Evolutionary conservation across 345 rosid genomes (phyloP), one percentile per base, ranked within the genome.

Genomic region (Odontarrhena argentea): DNA sequence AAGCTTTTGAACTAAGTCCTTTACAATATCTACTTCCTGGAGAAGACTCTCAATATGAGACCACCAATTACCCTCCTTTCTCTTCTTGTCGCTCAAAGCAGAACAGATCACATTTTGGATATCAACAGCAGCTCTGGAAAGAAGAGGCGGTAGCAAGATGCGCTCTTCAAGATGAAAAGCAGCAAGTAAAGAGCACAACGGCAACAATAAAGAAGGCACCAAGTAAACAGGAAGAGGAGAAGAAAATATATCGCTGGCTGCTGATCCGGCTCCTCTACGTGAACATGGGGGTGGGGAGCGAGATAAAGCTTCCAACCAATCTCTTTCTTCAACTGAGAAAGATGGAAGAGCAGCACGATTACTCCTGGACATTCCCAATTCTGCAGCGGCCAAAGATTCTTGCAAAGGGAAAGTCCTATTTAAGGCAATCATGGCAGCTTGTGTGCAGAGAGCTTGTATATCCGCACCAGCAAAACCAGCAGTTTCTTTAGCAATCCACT

Each of bases 401-500:
- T 86, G 99, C 82, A 94, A 82, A 68, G 99, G 96, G 72, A 94
- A 94, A 77, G 84, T 91, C 77, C 92, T 88, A 79, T 91, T 94
- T 79, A 94, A 75, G 51, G 95, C 92, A 81, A 85, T 78, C 69
- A 88, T 82, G 70, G 87, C 96, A 48, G 96, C 95, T 71, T 88
- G 99, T 37, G 97, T 88, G 74, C 99, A 94, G 60, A 94, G 97
- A 63, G 96, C 91, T 84, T 94, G 95, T 74, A 94, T 78, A 87
- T 94, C 97, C 38, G 99, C 96, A 80, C 99, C 99, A 75, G 96
- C 99, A 87, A 87, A 94, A 45, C 97, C 97, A 11, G 79, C 82
- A 40, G 99, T 88, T 83, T 82, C 77, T 73, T 76, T 79, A 15
- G 99, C 95, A 83, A 94, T 77, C 93, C 96, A 87, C 68, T 83